phyloP scores from a whole-genome alignment of 148 eudicot genomes.

The Persicaria tinctoria region DNA sequence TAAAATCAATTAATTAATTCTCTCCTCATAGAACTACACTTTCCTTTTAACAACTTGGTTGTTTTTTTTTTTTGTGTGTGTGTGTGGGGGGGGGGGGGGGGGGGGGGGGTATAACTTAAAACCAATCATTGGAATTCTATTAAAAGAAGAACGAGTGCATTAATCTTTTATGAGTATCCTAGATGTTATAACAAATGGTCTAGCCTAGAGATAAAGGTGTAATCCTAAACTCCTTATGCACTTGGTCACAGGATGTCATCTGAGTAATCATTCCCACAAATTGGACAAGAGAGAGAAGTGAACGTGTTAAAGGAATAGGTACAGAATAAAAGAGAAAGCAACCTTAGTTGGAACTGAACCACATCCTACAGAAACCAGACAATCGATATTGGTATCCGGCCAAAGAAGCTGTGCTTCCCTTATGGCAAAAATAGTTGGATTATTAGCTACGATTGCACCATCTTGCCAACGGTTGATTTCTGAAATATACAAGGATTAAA shows the following conservation, averaged over 20 bases:
- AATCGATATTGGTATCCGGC: conserved; percentile 94
- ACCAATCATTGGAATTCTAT: background rate
- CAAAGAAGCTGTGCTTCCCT: conserved; percentile 95
- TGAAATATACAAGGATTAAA: conserved; percentile 23
- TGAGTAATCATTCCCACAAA: background rate
- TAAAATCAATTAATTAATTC: background rate
- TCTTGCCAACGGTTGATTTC: conserved; percentile 94
- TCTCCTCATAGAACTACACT: background rate
- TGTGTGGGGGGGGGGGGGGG: too few species aligned
- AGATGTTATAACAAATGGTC: background rate
- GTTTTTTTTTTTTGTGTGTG: too few species aligned
- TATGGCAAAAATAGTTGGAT: conserved; percentile 95
- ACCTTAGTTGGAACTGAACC: conserved; percentile 97
- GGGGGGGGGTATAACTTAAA: background rate
- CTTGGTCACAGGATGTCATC: background rate
- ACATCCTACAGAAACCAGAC: conserved; percentile 90
- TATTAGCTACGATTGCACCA: conserved; percentile 98
- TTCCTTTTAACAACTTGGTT: background rate
- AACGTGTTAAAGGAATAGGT: background rate
- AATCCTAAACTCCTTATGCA: background rate
- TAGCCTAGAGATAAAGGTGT: background rate
- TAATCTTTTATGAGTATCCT: background rate
- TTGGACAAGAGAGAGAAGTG: background rate
- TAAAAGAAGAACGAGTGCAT: background rate
- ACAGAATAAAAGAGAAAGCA: background rate